Evolutionary conservation across 345 rosid genomes (phyloP), one percentile per base, ranked within the genome.

Genomic region (Salix purpurea): DNA sequence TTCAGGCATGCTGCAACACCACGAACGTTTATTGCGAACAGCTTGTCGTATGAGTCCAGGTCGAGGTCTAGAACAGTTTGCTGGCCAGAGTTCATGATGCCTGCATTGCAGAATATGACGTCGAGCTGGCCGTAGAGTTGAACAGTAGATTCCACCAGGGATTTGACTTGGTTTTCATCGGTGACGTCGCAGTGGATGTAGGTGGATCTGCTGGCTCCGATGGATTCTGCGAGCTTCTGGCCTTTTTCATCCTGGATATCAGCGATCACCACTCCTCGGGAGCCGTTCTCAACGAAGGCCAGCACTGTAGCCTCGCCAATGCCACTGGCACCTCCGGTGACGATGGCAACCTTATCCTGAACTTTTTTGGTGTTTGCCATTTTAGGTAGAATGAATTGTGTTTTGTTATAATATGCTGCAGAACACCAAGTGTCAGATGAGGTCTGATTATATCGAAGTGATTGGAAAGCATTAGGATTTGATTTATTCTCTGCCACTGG

Each of bases 51-150:
- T 1, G 74, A 54, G 1, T 67, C 60, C 10, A 80, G 48, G 73
- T 85, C 85, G 0, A 82, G 61, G 28, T 77, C 77, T 2, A 82
- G 79, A 24, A 85, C 26, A 10, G 77, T 80, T 67, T 87, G 90
- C 5, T 69, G 62, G 6, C 70, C 40, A 7, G 23, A 8, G 4
- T 48, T 15, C 0, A 44, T 1, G 9, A 72, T 36, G 16, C 88
- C 88, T 0, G 87, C 90, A 30, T 85, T 87, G 85, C 88, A 72
- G 52, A 87, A 85, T 84, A 87, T 77, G 48, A 85, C 44, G 65
- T 87, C 86, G 0, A 70, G 21, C 52, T 26, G 9, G 7, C 42
- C 11, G 15, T 58, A 76, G 10, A 24, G 37, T 7, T 48, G 52
- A 12, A 81, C 78, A 2, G 86, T 84, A 39, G 74, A 74, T 21